Base-by-base conservation (phyloP, 108 stramenopile species). In the Discostella pseudostelligera region DNA sequence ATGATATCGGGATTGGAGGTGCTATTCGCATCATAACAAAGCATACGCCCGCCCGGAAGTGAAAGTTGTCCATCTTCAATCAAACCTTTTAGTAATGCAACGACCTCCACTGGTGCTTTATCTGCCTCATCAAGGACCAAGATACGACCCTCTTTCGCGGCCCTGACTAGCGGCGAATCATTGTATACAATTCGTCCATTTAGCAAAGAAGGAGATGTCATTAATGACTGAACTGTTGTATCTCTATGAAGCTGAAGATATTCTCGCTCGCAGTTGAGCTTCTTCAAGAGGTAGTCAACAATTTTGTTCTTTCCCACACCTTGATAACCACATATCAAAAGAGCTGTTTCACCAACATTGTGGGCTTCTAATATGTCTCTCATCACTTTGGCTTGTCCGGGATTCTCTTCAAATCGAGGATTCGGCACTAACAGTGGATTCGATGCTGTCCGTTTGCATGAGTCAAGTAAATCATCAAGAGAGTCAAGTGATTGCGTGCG, bases 201-300 rank as follows among this genome's bases (percentile, higher is more conserved):
- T 55, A 83, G 81, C 3, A 97, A 62, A 6, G 84, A 60, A 14
- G 94, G 94, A 10, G 75, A 62, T 22, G 78, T 55, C 39, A 82
- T 81, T 39, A 97, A 69, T 4, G 76, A 76, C 20, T 65, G 70
- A 32, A 97, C 81, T 4, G 96, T 96, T 10, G 92, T 81, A 77
- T 97, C 96, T 55, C 96, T 74, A 67, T 97, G 96, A 3, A 97
- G 83, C 64, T 97, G 96, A 37, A 93, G 69, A 72, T 97, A 97
- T 80, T 96, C 94, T 44, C 94, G 79, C 61, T 97, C 96, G 29
- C 67, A 81, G 24, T 87, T 74, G 10, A 80, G 47, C 16, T 79
- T 69, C 48, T 80, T 62, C 13, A 86, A 67, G 17, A 94, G 70
- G 6, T 82, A 35, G 70, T 96, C 94, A 26, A 85, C 83, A 26